phyloP scores from a whole-genome alignment of 306 rosid species.

The Cicer arietinum region DNA sequence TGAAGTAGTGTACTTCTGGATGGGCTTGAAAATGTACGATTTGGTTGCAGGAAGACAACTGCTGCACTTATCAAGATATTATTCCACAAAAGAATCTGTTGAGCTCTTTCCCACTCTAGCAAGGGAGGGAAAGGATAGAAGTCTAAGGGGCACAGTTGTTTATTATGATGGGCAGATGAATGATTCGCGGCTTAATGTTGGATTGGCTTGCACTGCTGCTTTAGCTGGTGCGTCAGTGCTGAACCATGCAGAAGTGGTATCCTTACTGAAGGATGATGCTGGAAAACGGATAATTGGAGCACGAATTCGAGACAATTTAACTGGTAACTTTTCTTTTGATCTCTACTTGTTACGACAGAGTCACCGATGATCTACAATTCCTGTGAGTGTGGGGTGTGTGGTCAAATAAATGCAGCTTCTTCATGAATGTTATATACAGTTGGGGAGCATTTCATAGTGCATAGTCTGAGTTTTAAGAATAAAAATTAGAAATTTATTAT shows the following conservation, averaged over 20 bases:
- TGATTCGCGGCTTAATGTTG: slow-evolving; percentile 93
- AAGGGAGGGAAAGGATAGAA: slow-evolving; percentile 67
- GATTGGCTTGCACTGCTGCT: slow-evolving; percentile 93
- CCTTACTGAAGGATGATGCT: slow-evolving; percentile 81
- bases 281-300: slow-evolving; percentile 78
- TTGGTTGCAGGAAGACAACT: slow-evolving; percentile 85
- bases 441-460: neutral
- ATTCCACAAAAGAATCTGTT: slow-evolving; percentile 82
- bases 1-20: slow-evolving; percentile 90
- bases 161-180: slow-evolving; percentile 99
- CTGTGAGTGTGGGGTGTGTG: slow-evolving; percentile 17
- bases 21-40: slow-evolving; percentile 95
- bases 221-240: slow-evolving; percentile 98
- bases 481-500: neutral
- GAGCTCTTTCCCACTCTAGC: slow-evolving; percentile 95
- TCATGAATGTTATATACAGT: slow-evolving; percentile 21
- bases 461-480: slow-evolving; percentile 10
- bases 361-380: slow-evolving; percentile 8
- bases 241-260: slow-evolving; percentile 90
- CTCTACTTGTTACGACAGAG: neutral
- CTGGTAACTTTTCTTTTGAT: slow-evolving; percentile 60
- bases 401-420: slow-evolving; percentile 14
- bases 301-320: slow-evolving; percentile 78
- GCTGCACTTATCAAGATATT: slow-evolving; percentile 91
- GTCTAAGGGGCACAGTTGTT: slow-evolving; percentile 92